Base-by-base conservation (phyloP, 2,329 filamentous ascomycete species). In the Chaetomium sp. region DNA sequence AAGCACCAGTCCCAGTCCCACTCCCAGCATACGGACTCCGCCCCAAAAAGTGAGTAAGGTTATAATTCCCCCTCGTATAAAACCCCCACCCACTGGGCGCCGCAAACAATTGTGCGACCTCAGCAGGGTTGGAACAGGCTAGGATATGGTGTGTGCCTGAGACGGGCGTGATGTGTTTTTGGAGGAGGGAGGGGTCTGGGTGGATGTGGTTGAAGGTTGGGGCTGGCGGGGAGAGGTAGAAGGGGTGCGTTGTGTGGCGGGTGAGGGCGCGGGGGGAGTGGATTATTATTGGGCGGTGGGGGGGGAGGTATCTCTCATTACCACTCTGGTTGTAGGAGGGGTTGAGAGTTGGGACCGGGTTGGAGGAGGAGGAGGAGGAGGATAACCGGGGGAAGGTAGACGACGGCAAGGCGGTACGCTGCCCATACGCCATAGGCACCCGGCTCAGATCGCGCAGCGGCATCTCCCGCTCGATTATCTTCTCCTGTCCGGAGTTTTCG, bases 51-150 rank as follows among this genome's bases (percentile, higher is more conserved):
- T 47, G 32, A 9, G 14, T 9, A 49, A 69, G 65, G 45, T 63
- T 64, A 57, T 68, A 68, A 52, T 68, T 68, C 14, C 52, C 38
- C 2, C 60, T 54, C 1, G 10, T 1, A 32, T 37, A 48, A 27
- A n/a, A 33, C 1, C 2, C 1, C 8, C 1, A 4, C 6, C 2
- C 2, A 6, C 14, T 7, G 14, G 7, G 9, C 2, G 47, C 35
- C 9, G 5, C 34, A n/a, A 40, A 11, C 19, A 53, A 41, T 1
- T 14, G 1, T 11, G 49, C 55, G 5, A 51, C 35, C 48, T 49
- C 14, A 11, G 27, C 37, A 67, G 49, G 19, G 69, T 12, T 50
- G 2, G 59, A 32, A 57, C 50, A 10, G 51, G 27, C 14, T 42
- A 59, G 35, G 35, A 56, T 54, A 36, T 54, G 52, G 14, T n/a